Conservation (phyloP, 805 yeast species). For the Wickerhamomyces chaumierensis region DNA sequence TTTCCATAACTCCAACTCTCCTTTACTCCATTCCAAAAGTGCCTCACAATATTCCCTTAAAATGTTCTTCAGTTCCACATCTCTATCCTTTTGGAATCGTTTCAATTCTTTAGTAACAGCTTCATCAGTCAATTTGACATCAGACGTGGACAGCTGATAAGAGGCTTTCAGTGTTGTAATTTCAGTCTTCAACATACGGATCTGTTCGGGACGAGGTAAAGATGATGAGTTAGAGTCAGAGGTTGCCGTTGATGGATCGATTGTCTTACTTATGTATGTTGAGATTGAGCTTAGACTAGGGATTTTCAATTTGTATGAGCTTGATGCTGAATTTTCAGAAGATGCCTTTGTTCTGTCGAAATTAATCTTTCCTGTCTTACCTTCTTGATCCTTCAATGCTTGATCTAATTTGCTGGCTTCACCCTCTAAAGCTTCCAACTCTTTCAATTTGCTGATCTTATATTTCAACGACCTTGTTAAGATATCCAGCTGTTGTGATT, state of each 20-base stretch:
- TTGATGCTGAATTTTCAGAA: neutral
- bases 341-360: slow-evolving; percentile 17
- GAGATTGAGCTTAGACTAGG: neutral
- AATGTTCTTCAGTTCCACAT: neutral
- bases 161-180: neutral
- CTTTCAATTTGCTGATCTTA: slow-evolving; percentile 22
- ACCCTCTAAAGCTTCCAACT: slow-evolving; percentile 29
- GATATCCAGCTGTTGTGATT: slow-evolving; percentile 34
- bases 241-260: slow-evolving; percentile 1
- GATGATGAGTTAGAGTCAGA: neutral
- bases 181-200: neutral
- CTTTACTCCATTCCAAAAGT: neutral
- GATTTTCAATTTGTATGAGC: neutral
- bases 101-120: neutral
- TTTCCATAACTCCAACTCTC: neutral
- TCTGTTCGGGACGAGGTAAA: neutral
- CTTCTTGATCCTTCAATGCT: slow-evolving; percentile 14
- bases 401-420: slow-evolving; percentile 32
- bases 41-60: neutral
- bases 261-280: neutral
- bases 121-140: neutral
- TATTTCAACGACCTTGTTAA: slow-evolving; percentile 26
- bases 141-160: neutral
- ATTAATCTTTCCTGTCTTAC: slow-evolving; percentile 19
- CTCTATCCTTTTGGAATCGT: neutral